Evolutionary conservation across 352 stramenopile species (phyloP), one percentile per base, ranked within the genome.

Genomic region (Pythium diclinum): DNA sequence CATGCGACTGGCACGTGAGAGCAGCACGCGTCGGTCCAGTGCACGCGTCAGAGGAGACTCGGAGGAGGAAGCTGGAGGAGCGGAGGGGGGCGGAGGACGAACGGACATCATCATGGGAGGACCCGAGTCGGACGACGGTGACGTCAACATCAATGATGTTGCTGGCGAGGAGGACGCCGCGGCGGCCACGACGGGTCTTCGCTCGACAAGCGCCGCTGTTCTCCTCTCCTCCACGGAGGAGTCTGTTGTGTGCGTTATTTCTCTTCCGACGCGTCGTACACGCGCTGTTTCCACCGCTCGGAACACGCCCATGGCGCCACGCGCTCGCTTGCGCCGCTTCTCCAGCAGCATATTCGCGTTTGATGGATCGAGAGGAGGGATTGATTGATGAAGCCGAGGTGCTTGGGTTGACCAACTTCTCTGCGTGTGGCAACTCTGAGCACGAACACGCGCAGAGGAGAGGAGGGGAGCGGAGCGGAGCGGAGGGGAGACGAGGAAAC

Each of bases 1-100:
- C 44, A 63, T 53, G 54, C 62, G 62, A 51, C 25, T 63, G n/a
- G 62, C 62, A 17, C 54, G 61, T n/a, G 61, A 57, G 17, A 68
- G 54, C 54, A 68, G 34, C 44, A 60, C 33, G 16, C 61, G 61
- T 8, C 44, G 53, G 48, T 60, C 51, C 25, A 46, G 21, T 1
- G 28, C 19, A 33, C 33, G 32, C 16, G 10, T 21, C 44, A 33
- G 11, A 33, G 25, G 47, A 30, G 21, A n/a, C 8, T 5, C 23
- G 10, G 47, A 19, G 47, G 47, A 34, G 19, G 47, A n/a, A 30
- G 9, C 23, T 14, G 7, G 6, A 30, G 16, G 23, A 16, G n/a
- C 8, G 3, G 23, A 7, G 16, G 6, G 44, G 17, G n/a, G 6
- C n/a, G n/a, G n/a, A 3, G n/a, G n/a, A 52, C 23, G 46, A 30